phyloP scores from a whole-genome alignment of 23 red algal genomes.

The Gracilariopsis chorda region DNA sequence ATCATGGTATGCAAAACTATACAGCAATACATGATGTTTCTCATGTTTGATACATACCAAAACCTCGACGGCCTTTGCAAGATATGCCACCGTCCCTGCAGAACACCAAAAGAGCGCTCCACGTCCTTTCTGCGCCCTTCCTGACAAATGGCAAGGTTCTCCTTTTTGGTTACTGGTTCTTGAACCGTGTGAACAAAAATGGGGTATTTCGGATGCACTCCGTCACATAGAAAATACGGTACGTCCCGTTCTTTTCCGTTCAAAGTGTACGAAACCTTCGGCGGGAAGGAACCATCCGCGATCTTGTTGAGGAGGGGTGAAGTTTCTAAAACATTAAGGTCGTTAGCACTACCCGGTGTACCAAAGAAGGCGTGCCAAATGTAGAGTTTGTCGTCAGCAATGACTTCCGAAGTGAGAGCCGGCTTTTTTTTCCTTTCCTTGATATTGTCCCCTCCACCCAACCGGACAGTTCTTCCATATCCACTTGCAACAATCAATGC shows the following conservation, averaged over 20 bases:
- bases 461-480: slow-evolving; percentile 38
- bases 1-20: slow-evolving; percentile 55
- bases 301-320: not conserved
- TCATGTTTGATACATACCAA: not conserved
- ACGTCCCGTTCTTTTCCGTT: not conserved
- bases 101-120: not conserved
- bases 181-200: not conserved
- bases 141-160: not conserved
- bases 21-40: not conserved
- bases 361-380: slow-evolving; percentile 37
- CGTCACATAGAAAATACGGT: not conserved
- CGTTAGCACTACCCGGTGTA: not conserved
- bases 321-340: slow-evolving; percentile 6
- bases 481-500: slow-evolving; percentile 1
- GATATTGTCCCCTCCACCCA: not conserved
- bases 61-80: not conserved
- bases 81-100: slow-evolving; percentile 23
- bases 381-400: not conserved
- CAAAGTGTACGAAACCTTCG: not conserved
- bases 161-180: not conserved
- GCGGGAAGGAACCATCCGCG: not conserved
- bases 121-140: slow-evolving; percentile 5
- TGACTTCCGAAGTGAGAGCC: not conserved
- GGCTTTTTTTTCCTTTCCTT: slow-evolving; percentile 12
- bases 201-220: not conserved